Evolutionary conservation across 2,329 filamentous ascomycete genomes (phyloP), one percentile per base, ranked within the genome.

Genomic region (Trichophyton verrucosum): DNA sequence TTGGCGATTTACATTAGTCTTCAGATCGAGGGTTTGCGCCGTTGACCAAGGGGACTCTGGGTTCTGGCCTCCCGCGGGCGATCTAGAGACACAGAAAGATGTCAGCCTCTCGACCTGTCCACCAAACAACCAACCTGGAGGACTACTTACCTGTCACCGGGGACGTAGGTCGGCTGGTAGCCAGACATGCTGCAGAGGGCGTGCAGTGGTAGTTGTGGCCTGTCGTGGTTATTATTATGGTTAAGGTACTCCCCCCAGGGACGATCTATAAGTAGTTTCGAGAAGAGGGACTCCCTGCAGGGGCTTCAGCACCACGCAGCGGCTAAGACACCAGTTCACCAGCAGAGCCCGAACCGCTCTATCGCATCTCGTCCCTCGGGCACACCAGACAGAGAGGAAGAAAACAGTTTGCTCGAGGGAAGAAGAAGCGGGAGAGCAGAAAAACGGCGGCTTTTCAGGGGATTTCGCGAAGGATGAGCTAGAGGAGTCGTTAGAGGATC

Each of bases 1-100:
- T 61, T 85, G 82, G 64, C 92, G 86, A 75, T 89, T 92, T 57
- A 96, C 86, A 72, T 96, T 95, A 58, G 90, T 84, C 72, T 88
- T 87, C 75, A 91, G 96, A 27, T 53, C 49, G 22, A 53, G 3
- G 17, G 49, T 53, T 13, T 53, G 49, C 49, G 49, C 49, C 22
- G 49, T 33, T 9, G 49, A 53, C 49, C 49, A 53, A 6, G 49
- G 33, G 6, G 51, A 44, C 11, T 59, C 24, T 24, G 59, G 33
- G n/a, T 30, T 8, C 17, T 58, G 59, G 30, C 53, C 60, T 22
- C 55, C 55, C 1, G 57, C 13, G 17, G 40, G 40, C 44, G 47
- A 60, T 36, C 44, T 51, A 40, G 3, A 24, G 7, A 17, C 15
- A 7, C 17, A 46, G 20, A 47, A 24, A 47, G 20, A 47, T 20